Percentiles rank a stretch among this genome's conserved stretches.
Conservation (phyloP, 139 green algal genomes). For the Spirogloea muscicola region DNA sequence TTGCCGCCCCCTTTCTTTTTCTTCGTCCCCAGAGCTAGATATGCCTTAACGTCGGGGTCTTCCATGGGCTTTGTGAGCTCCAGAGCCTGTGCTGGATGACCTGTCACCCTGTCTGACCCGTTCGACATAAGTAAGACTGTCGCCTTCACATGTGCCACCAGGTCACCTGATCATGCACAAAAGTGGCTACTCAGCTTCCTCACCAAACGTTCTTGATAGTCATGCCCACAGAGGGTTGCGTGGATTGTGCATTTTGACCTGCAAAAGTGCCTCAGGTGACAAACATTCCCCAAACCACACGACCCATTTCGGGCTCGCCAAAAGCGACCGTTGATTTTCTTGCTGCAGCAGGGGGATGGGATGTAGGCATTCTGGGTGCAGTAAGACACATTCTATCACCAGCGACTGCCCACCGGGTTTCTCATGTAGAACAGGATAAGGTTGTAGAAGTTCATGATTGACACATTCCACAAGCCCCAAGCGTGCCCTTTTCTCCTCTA, state of each 20-base stretch:
- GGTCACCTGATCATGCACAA: conserved; percentile 42
- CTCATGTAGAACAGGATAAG: conserved; percentile 95
- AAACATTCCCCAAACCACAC: no score
- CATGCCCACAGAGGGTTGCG: no score
- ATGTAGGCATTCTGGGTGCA: no score
- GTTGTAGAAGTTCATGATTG: conserved; percentile 85
- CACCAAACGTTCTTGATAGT: no score
- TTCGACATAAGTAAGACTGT: conserved; percentile 96
- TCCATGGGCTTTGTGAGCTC: conserved; percentile 70
- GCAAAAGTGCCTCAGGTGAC: no score
- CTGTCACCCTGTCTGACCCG: conserved; percentile 78
- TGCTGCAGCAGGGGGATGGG: no score
- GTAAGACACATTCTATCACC: background rate
- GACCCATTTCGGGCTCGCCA: no score
- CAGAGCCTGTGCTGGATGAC: conserved; percentile 65
- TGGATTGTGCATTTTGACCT: no score
- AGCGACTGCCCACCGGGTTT: conserved; percentile 56
- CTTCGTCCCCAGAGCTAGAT: conserved; percentile 39
- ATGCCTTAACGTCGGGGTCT: conserved; percentile 54
- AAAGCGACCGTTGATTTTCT: no score
- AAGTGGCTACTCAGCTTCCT: no score
- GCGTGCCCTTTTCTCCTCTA: conserved; percentile 35
- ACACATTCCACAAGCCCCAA: conserved; percentile 90
- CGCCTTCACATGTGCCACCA: conserved; percentile 89
- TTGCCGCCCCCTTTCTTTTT: conserved; percentile 44